phyloP scores from a whole-genome alignment of 306 rosid genomes.

The Lathyrus aphaca region DNA sequence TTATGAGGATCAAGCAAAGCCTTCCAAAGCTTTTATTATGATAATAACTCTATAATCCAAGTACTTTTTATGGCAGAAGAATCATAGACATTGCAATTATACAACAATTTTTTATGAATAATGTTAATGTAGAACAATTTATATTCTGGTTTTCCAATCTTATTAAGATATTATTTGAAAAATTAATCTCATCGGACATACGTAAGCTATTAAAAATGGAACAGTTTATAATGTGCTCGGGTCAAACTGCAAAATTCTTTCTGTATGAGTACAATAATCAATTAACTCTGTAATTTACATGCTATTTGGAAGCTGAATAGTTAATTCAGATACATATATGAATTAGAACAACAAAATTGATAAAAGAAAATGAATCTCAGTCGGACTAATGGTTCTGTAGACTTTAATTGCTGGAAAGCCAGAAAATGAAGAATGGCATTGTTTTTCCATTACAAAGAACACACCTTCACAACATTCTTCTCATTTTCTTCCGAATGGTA shows the following conservation, averaged over 20 bases:
- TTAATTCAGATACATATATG: slow-evolving; percentile 58
- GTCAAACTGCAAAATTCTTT: slow-evolving; percentile 35
- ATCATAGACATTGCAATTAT: not conserved
- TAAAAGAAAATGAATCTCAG: slow-evolving; percentile 47
- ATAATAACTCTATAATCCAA: too few species aligned
- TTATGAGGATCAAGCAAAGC: not conserved
- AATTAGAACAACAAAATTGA: slow-evolving; percentile 37
- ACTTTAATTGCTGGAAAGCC: slow-evolving; percentile 44
- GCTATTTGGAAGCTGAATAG: slow-evolving; percentile 57
- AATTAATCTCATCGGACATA: not conserved
- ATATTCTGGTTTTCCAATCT: not conserved
- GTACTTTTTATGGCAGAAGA: not conserved
- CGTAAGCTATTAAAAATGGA: slow-evolving; percentile 5
- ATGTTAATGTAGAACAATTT: too few species aligned
- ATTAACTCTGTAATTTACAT: slow-evolving; percentile 68
- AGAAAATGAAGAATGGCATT: slow-evolving; percentile 40
- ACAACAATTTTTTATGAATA: not conserved
- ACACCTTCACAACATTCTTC: slow-evolving; percentile 42
- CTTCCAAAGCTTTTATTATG: not conserved
- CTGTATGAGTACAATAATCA: slow-evolving; percentile 26
- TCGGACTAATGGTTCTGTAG: slow-evolving; percentile 41
- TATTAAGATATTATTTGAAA: not conserved
- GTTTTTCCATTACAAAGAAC: slow-evolving; percentile 37
- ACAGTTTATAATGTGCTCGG: slow-evolving; percentile 21
- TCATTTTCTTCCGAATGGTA: slow-evolving; percentile 29